Base-by-base conservation (phyloP, 371 early-diverging fungal species). In the Capillidium rhysosporum region DNA sequence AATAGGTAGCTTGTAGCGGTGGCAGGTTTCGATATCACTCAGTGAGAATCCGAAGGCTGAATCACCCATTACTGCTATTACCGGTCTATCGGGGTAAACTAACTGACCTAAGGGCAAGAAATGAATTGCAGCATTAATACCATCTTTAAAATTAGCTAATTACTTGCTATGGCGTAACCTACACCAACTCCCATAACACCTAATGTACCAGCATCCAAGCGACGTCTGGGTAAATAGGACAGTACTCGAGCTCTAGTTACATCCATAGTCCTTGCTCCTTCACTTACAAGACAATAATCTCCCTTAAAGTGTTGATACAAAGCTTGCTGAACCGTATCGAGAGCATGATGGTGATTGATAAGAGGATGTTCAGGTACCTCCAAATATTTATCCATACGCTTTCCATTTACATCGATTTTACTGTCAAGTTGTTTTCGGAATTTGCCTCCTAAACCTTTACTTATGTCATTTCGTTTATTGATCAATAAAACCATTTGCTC, bases 261-360 rank as follows among this genome's bases (percentile, higher is more conserved):
- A 59, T 86, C 87, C 87, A 86, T 86, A 0, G 87, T 84, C 52
- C 85, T 84, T 10, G 85, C 84, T 44, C 87, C 87, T 64, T 86
- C 87, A 52, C 77, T 75, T 1, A 86, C 72, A 55, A 82, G 66
- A 5, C 83, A 69, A 14, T 74, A 59, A 34, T 68, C 65, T 1
- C 41, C 41, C 12, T 40, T 38, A 10, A 29, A 29, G 25, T 31
- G 23, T 30, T 62, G 61, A 2, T 73, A 71, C 23, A 76, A 55
- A 9, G 58, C 39, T 1, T 62, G 44, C 57, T 79, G 78, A 59
- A 86, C 76, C 34, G 69, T 77, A 4, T 62, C 63, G 47, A 77
- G 84, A 1, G 81, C 82, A 7, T 75, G 66, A 55, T 84, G 70
- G 58, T 86, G 86, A 16, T 60, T 70, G 70, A 86, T 74, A 34